Evolutionary conservation across 108 stramenopile species (phyloP).

Genomic region (Nitzschia inconspicua): DNA sequence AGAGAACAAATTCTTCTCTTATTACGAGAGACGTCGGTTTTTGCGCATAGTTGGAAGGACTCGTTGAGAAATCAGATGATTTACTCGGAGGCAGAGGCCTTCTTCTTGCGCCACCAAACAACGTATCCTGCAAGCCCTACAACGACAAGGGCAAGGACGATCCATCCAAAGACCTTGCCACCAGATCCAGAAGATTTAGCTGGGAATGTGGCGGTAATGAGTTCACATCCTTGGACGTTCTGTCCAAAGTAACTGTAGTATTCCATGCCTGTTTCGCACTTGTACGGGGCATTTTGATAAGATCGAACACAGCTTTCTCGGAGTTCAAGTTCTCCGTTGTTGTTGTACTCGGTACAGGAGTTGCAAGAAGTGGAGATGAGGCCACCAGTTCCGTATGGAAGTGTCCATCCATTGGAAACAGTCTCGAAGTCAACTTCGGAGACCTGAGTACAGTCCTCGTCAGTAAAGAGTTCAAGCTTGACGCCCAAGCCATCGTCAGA

Average conservation of each 20-base stretch:
- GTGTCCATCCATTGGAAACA: constrained; percentile 37
- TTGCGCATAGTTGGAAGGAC: too few species aligned
- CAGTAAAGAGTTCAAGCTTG: constrained; percentile 29
- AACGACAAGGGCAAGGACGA: constrained; percentile 13
- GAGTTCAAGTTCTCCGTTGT: constrained; percentile 28
- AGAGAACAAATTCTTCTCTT: too few species aligned
- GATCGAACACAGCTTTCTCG: constrained; percentile 26
- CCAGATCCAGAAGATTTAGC: neutral
- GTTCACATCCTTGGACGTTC: constrained; percentile 15
- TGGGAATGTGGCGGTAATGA: constrained; percentile 12
- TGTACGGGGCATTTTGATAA: constrained; percentile 25
- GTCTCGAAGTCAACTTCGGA: constrained; percentile 15
- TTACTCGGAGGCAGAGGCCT: constrained; percentile 16
- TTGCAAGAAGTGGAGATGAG: constrained; percentile 27
- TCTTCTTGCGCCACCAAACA: constrained; percentile 41
- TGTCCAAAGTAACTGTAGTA: constrained; percentile 23
- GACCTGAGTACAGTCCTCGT: constrained; percentile 18
- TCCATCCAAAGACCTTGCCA: constrained; percentile 42
- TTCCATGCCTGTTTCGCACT: constrained; percentile 39
- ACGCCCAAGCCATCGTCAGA: constrained; percentile 25
- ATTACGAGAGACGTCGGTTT: too few species aligned
- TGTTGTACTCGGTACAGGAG: constrained; percentile 25
- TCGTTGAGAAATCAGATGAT: too few species aligned
- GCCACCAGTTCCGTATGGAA: constrained; percentile 36
- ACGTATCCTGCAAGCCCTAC: constrained; percentile 29